These are phyloP conservation scores for Trametes pubescens DNA, from an alignment of 1,284 basidiomycete species.

Conservation along the genomic window DNA sequence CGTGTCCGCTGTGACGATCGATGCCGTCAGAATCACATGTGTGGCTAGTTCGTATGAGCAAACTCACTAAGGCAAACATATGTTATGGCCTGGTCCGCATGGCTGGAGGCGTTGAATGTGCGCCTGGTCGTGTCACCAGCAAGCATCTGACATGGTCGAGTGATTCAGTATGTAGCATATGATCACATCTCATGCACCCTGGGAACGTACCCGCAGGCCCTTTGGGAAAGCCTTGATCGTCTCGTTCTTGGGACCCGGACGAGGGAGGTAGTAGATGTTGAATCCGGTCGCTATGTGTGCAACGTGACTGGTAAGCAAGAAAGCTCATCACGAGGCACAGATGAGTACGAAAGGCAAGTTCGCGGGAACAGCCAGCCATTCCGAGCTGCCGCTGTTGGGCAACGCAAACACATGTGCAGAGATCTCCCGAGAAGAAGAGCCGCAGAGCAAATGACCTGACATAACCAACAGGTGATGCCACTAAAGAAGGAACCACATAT, in stretches of 20 bases:
- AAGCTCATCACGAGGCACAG: neutral
- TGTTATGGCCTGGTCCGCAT: conserved; percentile 49
- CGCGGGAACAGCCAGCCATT: conserved; percentile 16
- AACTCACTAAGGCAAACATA: conserved; percentile 51
- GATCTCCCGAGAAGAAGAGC: neutral
- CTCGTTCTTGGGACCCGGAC: conserved; percentile 30
- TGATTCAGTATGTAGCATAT: neutral
- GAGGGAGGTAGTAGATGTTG: conserved; percentile 42
- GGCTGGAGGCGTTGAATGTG: conserved; percentile 46
- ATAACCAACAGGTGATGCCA: conserved; percentile 1
- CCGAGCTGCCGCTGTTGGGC: neutral
- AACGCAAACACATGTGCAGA: neutral
- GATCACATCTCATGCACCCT: neutral
- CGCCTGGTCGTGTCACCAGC: conserved; percentile 47
- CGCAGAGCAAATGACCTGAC: conserved; percentile 27
- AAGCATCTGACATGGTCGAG: conserved; percentile 44
- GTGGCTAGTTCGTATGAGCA: neutral
- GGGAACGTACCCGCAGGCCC: conserved; percentile 35
- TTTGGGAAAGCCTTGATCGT: conserved; percentile 39
- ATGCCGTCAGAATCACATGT: neutral
- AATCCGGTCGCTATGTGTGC: conserved; percentile 24
- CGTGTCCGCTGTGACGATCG: conserved; percentile 36
- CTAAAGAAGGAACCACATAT: conserved; percentile 4
- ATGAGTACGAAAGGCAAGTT: neutral
- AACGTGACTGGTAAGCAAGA: neutral